Percentiles rank a stretch among this genome's conserved stretches.
Conservation (phyloP, 208 protist genomes). For the Wallacemonas rigidus region DNA sequence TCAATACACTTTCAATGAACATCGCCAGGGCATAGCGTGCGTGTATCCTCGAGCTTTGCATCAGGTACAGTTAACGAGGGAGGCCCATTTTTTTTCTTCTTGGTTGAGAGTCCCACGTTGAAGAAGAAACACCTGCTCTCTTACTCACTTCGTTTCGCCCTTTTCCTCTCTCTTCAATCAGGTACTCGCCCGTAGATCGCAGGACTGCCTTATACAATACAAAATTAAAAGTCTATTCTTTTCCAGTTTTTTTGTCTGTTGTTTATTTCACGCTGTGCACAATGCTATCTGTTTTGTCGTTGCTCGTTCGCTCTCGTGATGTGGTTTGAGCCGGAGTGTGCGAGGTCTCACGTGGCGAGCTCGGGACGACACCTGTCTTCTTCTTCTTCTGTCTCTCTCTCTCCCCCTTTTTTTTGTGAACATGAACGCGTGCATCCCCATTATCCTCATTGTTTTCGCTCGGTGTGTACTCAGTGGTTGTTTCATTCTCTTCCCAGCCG, state of each 20-base stretch:
- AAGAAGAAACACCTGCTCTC: not conserved
- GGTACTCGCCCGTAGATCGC: not conserved
- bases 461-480: no score
- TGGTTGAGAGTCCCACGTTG: slow-evolving; percentile 20
- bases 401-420: no score
- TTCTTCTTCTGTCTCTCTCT: no score
- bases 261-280: not conserved
- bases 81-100: slow-evolving; percentile 51
- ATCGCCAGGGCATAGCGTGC: slow-evolving; percentile 29
- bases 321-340: no score
- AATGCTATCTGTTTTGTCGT: not conserved
- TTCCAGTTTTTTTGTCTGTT: no score
- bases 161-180: not conserved
- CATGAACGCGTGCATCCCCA: no score
- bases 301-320: not conserved
- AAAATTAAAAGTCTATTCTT: no score
- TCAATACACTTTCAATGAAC: slow-evolving; percentile 37
- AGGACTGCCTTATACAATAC: no score
- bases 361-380: no score
- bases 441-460: no score
- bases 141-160: not conserved
- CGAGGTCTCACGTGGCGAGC: no score
- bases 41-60: not conserved
- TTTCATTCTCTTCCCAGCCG: no score
- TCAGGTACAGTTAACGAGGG: slow-evolving; percentile 18